Conservation (phyloP, 2,329 filamentous ascomycete species). For the Drechslerella coelobrocha region DNA sequence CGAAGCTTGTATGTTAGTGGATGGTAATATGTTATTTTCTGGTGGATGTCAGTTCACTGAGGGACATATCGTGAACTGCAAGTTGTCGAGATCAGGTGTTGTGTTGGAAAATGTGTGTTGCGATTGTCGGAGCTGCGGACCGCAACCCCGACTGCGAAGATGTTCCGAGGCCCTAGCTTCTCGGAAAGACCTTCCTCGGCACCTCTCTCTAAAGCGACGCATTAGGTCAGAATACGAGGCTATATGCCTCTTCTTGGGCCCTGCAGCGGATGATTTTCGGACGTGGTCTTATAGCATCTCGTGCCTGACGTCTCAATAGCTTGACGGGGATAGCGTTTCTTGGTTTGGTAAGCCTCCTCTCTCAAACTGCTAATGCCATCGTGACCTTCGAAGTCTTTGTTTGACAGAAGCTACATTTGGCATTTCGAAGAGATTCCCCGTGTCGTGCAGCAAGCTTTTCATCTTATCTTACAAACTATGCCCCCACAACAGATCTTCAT, state of each 20-base stretch:
- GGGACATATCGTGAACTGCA: not conserved
- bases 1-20: no score
- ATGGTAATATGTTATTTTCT: no score
- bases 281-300: not conserved
- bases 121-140: constrained; percentile 14
- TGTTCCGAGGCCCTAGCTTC: constrained; percentile 29
- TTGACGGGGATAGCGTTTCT: not conserved
- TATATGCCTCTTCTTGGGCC: constrained; percentile 4
- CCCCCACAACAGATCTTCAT: constrained; percentile 45
- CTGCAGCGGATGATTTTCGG: constrained; percentile 45
- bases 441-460: not conserved
- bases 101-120: constrained; percentile 4
- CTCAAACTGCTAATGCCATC: not conserved
- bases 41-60: not conserved
- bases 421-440: not conserved
- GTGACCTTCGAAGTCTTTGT: not conserved
- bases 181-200: constrained; percentile 38
- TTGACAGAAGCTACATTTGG: not conserved
- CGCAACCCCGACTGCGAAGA: constrained; percentile 22
- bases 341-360: not conserved
- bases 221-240: constrained; percentile 18
- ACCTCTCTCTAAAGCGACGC: not conserved
- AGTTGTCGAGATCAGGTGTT: no score
- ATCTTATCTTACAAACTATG: constrained; percentile 20
- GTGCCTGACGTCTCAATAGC: not conserved